Percentiles rank a stretch among this genome's conserved stretches.
Evolutionary conservation across 2,329 filamentous ascomycete species (phyloP).

Genomic region (Emmonsiellopsis sp.): DNA sequence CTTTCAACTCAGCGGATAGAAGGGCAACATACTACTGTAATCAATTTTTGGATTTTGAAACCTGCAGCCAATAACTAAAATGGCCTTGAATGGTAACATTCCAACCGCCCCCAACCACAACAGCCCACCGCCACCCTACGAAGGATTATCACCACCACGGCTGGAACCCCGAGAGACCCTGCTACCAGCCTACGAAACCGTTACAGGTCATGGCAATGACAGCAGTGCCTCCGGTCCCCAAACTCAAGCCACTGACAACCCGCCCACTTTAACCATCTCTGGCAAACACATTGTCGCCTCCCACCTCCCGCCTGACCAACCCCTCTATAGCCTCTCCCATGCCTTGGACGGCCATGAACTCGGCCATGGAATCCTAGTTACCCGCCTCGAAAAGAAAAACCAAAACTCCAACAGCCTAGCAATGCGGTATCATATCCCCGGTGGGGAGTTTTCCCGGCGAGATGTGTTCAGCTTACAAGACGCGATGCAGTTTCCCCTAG

Average conservation of each 20-base stretch:
- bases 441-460: neutral
- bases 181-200: slow-evolving; percentile 9
- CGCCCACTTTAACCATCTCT: slow-evolving; percentile 9
- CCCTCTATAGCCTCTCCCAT: slow-evolving; percentile 13
- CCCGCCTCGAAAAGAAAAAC: slow-evolving; percentile 7
- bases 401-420: neutral
- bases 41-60: no score
- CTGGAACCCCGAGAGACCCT: slow-evolving; percentile 1
- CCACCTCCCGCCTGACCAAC: neutral
- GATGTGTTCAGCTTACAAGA: slow-evolving; percentile 12
- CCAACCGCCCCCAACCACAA: no score
- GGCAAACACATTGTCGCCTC: slow-evolving; percentile 11
- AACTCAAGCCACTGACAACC: neutral
- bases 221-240: neutral
- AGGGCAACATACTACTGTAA: no score
- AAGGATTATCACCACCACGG: neutral
- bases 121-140: neutral
- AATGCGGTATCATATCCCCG: neutral
- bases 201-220: neutral
- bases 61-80: no score
- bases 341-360: slow-evolving; percentile 13
- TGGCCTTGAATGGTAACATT: no score
- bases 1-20: no score
- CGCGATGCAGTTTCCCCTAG: slow-evolving; percentile 2
- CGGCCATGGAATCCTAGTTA: slow-evolving; percentile 8